Evolutionary conservation across 352 stramenopile genomes (phyloP).

Genomic region (Phytopythium montanum): DNA sequence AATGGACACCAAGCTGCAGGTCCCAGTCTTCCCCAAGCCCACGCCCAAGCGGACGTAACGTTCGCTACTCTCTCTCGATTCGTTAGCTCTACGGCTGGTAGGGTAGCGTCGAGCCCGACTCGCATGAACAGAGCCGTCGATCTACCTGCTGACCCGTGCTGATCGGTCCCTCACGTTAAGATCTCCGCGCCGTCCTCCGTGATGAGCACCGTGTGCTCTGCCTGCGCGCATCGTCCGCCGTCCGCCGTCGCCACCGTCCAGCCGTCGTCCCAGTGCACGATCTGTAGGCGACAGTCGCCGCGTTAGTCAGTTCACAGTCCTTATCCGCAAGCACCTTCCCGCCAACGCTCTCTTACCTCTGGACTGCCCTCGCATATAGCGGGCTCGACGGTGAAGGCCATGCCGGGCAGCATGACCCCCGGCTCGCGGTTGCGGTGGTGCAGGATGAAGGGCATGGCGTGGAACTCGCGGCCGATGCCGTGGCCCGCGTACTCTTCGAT

Average conservation of each 20-base stretch:
- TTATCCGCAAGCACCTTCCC: too few species aligned
- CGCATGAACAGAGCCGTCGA: background rate
- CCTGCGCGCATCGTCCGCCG: slow-evolving; percentile 92
- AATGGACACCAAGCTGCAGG: slow-evolving; percentile 74
- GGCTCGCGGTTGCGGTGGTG: slow-evolving; percentile 85
- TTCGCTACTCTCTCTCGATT: slow-evolving; percentile 1
- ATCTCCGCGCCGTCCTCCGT: slow-evolving; percentile 94
- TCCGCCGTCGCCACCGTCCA: slow-evolving; percentile 97
- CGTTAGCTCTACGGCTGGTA: background rate
- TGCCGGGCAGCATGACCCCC: slow-evolving; percentile 87
- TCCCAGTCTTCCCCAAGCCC: slow-evolving; percentile 59
- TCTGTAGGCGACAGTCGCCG: slow-evolving; percentile 27
- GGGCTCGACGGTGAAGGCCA: slow-evolving; percentile 99
- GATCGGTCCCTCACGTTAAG: slow-evolving; percentile 79
- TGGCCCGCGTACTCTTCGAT: slow-evolving; percentile 95
- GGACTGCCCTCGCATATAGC: slow-evolving; percentile 92
- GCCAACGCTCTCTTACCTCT: slow-evolving; percentile 38
- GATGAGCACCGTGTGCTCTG: slow-evolving; percentile 97
- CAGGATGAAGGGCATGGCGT: slow-evolving; percentile 94
- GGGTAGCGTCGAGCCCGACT: background rate
- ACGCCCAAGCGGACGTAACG: slow-evolving; percentile 10
- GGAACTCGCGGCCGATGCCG: slow-evolving; percentile 95
- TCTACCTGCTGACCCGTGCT: too few species aligned
- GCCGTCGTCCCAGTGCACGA: slow-evolving; percentile 92
- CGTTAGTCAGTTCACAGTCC: background rate